phyloP scores from a whole-genome alignment of 306 rosid genomes.

The Lotus japonicus region DNA sequence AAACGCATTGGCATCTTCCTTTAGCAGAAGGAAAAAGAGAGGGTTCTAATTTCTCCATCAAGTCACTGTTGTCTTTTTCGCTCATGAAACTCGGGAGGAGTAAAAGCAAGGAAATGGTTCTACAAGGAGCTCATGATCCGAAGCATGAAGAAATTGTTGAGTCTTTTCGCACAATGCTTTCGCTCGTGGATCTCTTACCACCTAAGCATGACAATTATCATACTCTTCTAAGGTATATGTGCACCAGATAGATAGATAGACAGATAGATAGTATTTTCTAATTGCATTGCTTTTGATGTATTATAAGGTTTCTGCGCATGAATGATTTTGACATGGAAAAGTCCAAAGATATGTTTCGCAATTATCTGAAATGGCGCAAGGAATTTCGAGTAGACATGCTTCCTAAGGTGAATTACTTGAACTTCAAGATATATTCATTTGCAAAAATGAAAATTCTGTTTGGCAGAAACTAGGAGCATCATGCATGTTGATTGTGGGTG shows the following conservation, averaged over 20 bases:
- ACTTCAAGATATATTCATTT: neutral
- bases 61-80: constrained; percentile 37
- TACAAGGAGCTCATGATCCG: constrained; percentile 65
- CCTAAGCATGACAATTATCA: constrained; percentile 73
- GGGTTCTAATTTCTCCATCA: constrained; percentile 24
- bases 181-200: constrained; percentile 42
- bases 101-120: constrained; percentile 37
- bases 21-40: neutral
- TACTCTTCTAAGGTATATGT: constrained; percentile 62
- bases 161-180: constrained; percentile 53
- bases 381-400: constrained; percentile 57
- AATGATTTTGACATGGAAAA: constrained; percentile 63
- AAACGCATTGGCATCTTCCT: constrained; percentile 52
- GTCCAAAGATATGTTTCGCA: constrained; percentile 64
- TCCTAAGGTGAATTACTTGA: constrained; percentile 42
- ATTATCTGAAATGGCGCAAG: constrained; percentile 79
- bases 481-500: neutral
- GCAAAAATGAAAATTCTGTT: neutral
- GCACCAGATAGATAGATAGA: neutral
- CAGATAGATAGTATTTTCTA: neutral
- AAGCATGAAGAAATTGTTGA: constrained; percentile 54
- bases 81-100: constrained; percentile 40
- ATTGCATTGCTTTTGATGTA: neutral
- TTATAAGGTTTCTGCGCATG: constrained; percentile 74
- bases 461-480: neutral